Base-by-base conservation (phyloP, 2,329 filamentous ascomycete species). In the Penicillium capsulatum region DNA sequence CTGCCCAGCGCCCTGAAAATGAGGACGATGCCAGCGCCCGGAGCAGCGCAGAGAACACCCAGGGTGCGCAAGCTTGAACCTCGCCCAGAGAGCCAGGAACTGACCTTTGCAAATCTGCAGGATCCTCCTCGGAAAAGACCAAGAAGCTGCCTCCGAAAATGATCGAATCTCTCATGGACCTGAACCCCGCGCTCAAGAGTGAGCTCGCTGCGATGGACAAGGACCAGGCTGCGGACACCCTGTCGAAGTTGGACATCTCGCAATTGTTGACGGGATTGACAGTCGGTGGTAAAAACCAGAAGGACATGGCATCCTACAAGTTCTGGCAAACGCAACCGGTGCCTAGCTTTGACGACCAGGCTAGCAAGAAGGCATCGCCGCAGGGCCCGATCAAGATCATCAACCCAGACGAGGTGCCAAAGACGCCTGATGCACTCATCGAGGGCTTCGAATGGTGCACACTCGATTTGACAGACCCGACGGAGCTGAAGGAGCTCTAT, bases 311-410 rank as follows among this genome's bases (percentile, higher is more conserved):
- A 5, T 86, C 83, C 42, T 96, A 97, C 76, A 96, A 94, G 69
- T 98, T 98, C 72, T 98, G 92, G 92, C 83, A 88, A 65, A 98
- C 92, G 32, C 92, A 98, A 66, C 92, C 92, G 1, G 92, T 98
- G 43, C 86, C 86, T 35, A 83, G 83, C 59, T 95, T 97, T 59
- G 68, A 72, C 36, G 70, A 74, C 72, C 82, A 63, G 66, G 70
- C 76, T 36, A 68, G 17, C 32, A 40, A 48, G 42, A 39, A 44
- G 14, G n/a, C 73, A 43, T 58, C 81, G 34, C 73, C 81, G 48
- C 90, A 97, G 57, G 92, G 92, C 0, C 88, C 90, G 0, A 86
- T 98, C 61, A 85, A 83, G 68, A 70, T 82, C 13, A 85, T 91
- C 57, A 83, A 84, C 44, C 76, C 86, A 11, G 87, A 89, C 22